Base-by-base conservation (phyloP, 306 rosid genomes). In the Quercus wislizeni region DNA sequence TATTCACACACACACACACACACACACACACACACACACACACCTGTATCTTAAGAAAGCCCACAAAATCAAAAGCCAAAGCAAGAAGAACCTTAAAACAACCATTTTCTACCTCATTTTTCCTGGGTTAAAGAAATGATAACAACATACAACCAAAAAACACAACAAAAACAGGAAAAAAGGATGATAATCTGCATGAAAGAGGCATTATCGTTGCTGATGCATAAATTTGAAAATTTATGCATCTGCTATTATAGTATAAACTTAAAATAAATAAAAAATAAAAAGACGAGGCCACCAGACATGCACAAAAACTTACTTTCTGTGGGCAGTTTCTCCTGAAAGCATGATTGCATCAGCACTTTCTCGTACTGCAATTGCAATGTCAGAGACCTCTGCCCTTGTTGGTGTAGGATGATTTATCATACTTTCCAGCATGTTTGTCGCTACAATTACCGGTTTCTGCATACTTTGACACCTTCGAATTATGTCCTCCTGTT, bases 271-370 rank as follows among this genome's bases (percentile, higher is more conserved):
- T 7, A 2, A 23, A 23, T 23, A 23, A 23, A 11, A 64, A 55
- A 59, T 55, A 38, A 7, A 38, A 41, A 30, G 61, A 5, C 2
- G 17, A 28, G 19, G 28, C 27, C 49, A 68, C 46, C 77, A 74
- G 67, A 49, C 62, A 56, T 69, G 79, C 55, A 82, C 70, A 61
- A 85, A 55, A 6, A 69, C 99, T 75, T 83, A 95, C 99, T 93
- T 92, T 83, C 99, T 98, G 80, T 95, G 97, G 62, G 99, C 99
- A 82, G 99, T 95, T 89, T 95, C 99, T 82, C 99, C 99, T n/a
- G 99, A 95, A 76, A 95, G 98, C 99, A 95, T 95, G 85, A 93
- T 82, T 69, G 97, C 99, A 89, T 95, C 99, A 56, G 98, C 84
- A 80, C 98, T 92, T 93, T 91, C 94, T 80, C 96, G 88, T 64